Percentiles rank a stretch among this genome's conserved stretches.
These are phyloP conservation scores for Phytophthora nicotianae DNA, from an alignment of 352 stramenopile genomes.

Conservation along the genomic window DNA sequence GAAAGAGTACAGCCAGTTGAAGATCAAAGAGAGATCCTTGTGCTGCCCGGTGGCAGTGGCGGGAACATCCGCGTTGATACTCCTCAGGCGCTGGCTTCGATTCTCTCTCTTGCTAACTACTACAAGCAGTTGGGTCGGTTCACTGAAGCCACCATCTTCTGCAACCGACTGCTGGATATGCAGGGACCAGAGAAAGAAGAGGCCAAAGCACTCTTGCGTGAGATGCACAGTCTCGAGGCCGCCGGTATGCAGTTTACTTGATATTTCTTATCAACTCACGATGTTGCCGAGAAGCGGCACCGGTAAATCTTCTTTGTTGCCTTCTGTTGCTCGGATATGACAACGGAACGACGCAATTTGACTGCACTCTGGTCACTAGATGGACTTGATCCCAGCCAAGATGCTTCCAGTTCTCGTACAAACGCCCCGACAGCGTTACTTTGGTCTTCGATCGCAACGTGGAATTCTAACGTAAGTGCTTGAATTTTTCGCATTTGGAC, in stretches of 20 bases:
- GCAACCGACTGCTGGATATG: slow-evolving; percentile 78
- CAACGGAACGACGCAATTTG: slow-evolving; percentile 20
- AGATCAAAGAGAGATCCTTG: slow-evolving; percentile 27
- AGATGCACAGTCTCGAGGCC: slow-evolving; percentile 77
- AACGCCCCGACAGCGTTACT: slow-evolving; percentile 8
- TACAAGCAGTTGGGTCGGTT: slow-evolving; percentile 77
- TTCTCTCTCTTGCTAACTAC: slow-evolving; percentile 84
- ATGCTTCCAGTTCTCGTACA: slow-evolving; percentile 24
- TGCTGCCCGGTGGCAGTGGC: slow-evolving; percentile 32
- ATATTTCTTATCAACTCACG: neutral
- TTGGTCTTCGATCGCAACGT: slow-evolving; percentile 17
- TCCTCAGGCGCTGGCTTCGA: slow-evolving; percentile 60
- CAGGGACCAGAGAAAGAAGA: slow-evolving; percentile 85
- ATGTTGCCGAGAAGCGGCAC: slow-evolving; percentile 18
- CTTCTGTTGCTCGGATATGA: slow-evolving; percentile 29
- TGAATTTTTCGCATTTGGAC: slow-evolving; percentile 25
- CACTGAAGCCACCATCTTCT: slow-evolving; percentile 64
- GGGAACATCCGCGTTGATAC: slow-evolving; percentile 66
- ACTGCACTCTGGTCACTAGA: slow-evolving; percentile 4
- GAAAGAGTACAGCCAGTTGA: slow-evolving; percentile 12
- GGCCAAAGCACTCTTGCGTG: slow-evolving; percentile 75
- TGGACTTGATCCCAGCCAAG: slow-evolving; percentile 22
- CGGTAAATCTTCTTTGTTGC: slow-evolving; percentile 29
- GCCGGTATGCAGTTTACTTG: slow-evolving; percentile 20
- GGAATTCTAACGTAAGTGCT: slow-evolving; percentile 32